phyloP scores from a whole-genome alignment of 2,329 filamentous ascomycete genomes.

The Phyllosticta citribraziliensis region DNA sequence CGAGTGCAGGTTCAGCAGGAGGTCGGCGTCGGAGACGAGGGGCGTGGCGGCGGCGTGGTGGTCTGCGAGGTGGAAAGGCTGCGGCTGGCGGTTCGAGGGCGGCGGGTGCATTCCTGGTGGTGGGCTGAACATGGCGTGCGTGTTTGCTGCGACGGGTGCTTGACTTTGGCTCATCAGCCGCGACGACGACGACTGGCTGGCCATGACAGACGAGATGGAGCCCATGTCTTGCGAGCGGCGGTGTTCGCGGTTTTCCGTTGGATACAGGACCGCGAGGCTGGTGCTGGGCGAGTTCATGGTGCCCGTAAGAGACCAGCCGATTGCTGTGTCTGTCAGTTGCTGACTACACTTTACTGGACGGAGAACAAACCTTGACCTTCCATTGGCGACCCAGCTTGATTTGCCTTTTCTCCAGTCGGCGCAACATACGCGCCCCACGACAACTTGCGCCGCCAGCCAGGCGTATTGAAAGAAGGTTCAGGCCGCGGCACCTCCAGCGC shows the following conservation, averaged over 20 bases:
- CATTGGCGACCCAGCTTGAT: conserved; percentile 31
- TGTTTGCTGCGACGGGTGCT: not conserved
- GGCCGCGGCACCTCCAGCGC: conserved; percentile 46
- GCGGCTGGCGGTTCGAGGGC: conserved; percentile 13
- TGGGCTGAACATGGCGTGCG: conserved; percentile 3
- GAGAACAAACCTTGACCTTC: conserved; percentile 39
- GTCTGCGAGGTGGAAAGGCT: conserved; percentile 16
- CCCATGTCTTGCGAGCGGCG: conserved; percentile 1
- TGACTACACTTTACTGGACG: conserved; percentile 5
- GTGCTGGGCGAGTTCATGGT: conserved; percentile 79
- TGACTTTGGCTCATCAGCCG: conserved; percentile 9
- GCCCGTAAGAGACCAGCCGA: conserved; percentile 81
- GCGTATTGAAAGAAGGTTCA: conserved; percentile 40
- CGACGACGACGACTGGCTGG: not conserved
- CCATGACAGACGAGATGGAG: conserved; percentile 23
- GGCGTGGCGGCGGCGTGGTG: conserved; percentile 18
- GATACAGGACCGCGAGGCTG: conserved; percentile 72
- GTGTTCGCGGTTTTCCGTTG: conserved; percentile 35
- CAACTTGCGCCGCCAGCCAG: conserved; percentile 40
- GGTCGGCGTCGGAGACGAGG: conserved; percentile 37
- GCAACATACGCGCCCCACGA: conserved; percentile 32
- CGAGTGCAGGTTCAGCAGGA: conserved; percentile 41
- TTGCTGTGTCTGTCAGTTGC: conserved; percentile 36
- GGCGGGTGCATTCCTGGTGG: conserved; percentile 24
- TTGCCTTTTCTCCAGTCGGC: conserved; percentile 10